Base-by-base conservation (phyloP, 1,284 basidiomycete genomes). In the Mycosarcoma mackinlayi region DNA sequence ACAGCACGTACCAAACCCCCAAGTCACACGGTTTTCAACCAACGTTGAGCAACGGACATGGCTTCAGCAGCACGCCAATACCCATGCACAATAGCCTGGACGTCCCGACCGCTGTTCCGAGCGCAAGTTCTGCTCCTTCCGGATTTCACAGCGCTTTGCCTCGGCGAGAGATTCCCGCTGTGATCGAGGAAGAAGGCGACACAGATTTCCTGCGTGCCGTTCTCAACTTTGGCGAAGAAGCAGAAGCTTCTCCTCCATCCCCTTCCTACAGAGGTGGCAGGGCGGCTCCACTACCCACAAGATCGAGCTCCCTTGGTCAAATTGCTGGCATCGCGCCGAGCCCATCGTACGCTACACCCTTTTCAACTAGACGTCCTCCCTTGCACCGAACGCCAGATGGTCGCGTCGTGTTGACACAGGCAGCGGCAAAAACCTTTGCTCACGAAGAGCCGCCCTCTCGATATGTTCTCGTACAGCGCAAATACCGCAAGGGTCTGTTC, bases 181-280 rank as follows among this genome's bases (percentile, higher is more conserved):
- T 64, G 28, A 60, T 70, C 21, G 61, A 64, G 21, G 67, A 70
- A 35, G 72, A 71, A n/a, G 58, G 33, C 13, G 68, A 75, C 51
- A 67, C 71, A 2, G 74, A 76, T 39, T 74, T 76, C 34, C 33
- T 76, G 14, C 67, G 68, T 6, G 74, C 74, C 27, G 74, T 76
- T 14, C 60, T 76, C 44, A 65, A 68, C 60, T 70, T 66, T 53
- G 67, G 70, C 30, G 62, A 59, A 18, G 53, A 50, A 18, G 39
- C 53, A 13, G 52, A 63, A 9, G 24, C 21, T 2, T 45, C 37
- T 11, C 28, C 39, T 6, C 25, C 39, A 1, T 25, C 59, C 14
- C 31, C 44, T 8, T 63, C 66, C 5, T 59, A 59, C 39, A 44
- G 59, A n/a, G 66, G 66, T 8, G 66, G 66, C 2, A 33, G 67